phyloP scores from a whole-genome alignment of 257 asterid genomes.

The Buddleja alternifolia region DNA sequence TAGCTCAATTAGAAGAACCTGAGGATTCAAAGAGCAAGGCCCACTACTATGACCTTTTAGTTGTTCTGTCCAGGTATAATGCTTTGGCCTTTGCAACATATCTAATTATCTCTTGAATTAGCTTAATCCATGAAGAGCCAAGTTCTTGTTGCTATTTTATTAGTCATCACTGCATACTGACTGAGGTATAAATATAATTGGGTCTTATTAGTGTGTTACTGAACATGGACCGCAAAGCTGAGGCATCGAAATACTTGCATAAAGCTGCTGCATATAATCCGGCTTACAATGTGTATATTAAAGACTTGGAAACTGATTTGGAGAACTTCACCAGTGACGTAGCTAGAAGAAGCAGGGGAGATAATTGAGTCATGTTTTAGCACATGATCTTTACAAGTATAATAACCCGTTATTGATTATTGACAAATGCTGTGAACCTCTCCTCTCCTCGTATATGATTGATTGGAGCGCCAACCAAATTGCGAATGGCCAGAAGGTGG shows the following conservation, averaged over 20 bases:
- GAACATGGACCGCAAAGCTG: slow-evolving; percentile 56
- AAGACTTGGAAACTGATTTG: slow-evolving; percentile 51
- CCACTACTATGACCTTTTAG: slow-evolving; percentile 76
- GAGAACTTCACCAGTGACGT: slow-evolving; percentile 58
- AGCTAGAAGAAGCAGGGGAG: slow-evolving; percentile 49
- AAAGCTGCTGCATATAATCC: slow-evolving; percentile 64
- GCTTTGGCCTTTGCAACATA: too few species aligned
- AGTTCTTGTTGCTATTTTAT: background rate
- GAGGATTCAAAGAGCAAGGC: slow-evolving; percentile 66
- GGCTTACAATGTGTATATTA: slow-evolving; percentile 42
- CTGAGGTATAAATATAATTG: slow-evolving; percentile 6
- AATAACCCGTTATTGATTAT: too few species aligned
- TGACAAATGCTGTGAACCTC: too few species aligned
- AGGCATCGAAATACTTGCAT: slow-evolving; percentile 66
- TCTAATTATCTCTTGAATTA: background rate
- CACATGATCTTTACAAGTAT: too few species aligned
- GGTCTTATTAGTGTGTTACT: slow-evolving; percentile 55
- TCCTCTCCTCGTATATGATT: too few species aligned
- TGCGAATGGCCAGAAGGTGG: too few species aligned
- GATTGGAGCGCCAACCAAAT: too few species aligned
- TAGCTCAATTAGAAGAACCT: slow-evolving; percentile 74
- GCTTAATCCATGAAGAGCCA: background rate
- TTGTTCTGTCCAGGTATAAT: slow-evolving; percentile 70
- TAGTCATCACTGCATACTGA: slow-evolving; percentile 3
- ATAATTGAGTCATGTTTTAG: slow-evolving; percentile 30